phyloP scores from a whole-genome alignment of 768 basidiomycete species.

The Leccinum disarticulatum region DNA sequence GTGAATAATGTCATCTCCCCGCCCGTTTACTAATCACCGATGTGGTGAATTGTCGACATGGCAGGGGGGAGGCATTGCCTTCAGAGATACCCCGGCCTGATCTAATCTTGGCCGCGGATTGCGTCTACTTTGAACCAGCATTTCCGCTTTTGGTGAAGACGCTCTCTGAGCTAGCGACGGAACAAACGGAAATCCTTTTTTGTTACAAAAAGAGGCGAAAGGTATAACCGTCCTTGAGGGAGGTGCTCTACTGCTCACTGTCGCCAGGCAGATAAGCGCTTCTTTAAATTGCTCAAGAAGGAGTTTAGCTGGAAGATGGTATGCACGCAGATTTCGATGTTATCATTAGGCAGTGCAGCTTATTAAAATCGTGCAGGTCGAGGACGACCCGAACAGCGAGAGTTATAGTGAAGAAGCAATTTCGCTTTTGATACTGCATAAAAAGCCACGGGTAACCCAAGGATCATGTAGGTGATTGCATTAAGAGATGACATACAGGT shows the following conservation, averaged over 20 bases:
- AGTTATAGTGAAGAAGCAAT: constrained; percentile 67
- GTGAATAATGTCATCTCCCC: constrained; percentile 41
- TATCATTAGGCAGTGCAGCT: not conserved
- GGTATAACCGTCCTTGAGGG: constrained; percentile 40
- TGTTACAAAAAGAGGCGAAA: constrained; percentile 94
- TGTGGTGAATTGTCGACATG: constrained; percentile 8
- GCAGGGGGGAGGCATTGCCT: constrained; percentile 68
- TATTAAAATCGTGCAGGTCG: constrained; percentile 41
- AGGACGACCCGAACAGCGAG: constrained; percentile 59
- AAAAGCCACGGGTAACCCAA: constrained; percentile 9
- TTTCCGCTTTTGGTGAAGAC: constrained; percentile 87
- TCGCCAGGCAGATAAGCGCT: constrained; percentile 79
- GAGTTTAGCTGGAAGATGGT: constrained; percentile 74
- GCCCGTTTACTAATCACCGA: not conserved
- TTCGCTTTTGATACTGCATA: constrained; percentile 48
- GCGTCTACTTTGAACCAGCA: constrained; percentile 93
- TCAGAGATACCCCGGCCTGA: constrained; percentile 49
- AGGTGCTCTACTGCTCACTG: constrained; percentile 2
- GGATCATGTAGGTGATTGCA: not conserved
- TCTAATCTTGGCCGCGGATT: constrained; percentile 87
- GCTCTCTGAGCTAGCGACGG: constrained; percentile 59
- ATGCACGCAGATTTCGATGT: constrained; percentile 10
- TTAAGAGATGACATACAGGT: not conserved
- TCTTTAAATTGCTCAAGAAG: constrained; percentile 78
- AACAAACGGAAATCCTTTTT: constrained; percentile 71